Base-by-base conservation (phyloP, 768 basidiomycete genomes). In the Pleurotus salmoneostramineus region DNA sequence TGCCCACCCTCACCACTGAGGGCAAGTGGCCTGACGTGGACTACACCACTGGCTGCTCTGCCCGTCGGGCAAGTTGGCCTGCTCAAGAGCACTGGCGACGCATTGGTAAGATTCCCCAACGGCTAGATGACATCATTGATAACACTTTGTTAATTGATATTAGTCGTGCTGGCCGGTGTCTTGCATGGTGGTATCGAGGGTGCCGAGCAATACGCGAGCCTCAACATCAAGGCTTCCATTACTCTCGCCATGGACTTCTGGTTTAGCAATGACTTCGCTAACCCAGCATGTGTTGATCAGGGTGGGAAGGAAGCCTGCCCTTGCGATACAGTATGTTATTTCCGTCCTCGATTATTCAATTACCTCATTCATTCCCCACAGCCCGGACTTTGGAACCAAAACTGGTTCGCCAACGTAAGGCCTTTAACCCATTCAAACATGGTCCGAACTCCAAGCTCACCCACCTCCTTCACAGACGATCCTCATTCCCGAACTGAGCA, bases 21-120 rank as follows among this genome's bases (percentile, higher is more conserved):
- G 82, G 80, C 3, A 78, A 78, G 65, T 85, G 84, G 83, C 80
- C 82, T 1, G 74, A 82, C 62, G 73, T 89, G 10, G 78, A 88
- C 62, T 88, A 88, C 62, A 77, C 82, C 0, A 74, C 83, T 17
- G 87, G 87, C 5, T 89, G 87, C 61, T 64, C 67, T 45, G 87
- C 83, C 3, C 78, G 77, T 56, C 74, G 81, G 8, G 87, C 86
- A 5, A 89, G 85, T 61, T 89, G 88, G 88, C 86, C 85, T 11
- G 85, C 86, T 12, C 75, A 83, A 66, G 66, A 60, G 0, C 85
- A 88, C 60, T 87, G 83, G 82, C 66, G 68, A 36, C 77, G 82
- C 37, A 74, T 83, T 36, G 67, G 84, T 84, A 61, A 45, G 76
- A 68, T 44, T 17, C 49, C 7, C 37, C 35, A 58, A 47, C 15